A percentile compares a stretch with the other conserved stretches of the same genome.
Evolutionary conservation across 2,329 filamentous ascomycete genomes (phyloP).

Genomic region (Arthrobotrys sphaeroides): DNA sequence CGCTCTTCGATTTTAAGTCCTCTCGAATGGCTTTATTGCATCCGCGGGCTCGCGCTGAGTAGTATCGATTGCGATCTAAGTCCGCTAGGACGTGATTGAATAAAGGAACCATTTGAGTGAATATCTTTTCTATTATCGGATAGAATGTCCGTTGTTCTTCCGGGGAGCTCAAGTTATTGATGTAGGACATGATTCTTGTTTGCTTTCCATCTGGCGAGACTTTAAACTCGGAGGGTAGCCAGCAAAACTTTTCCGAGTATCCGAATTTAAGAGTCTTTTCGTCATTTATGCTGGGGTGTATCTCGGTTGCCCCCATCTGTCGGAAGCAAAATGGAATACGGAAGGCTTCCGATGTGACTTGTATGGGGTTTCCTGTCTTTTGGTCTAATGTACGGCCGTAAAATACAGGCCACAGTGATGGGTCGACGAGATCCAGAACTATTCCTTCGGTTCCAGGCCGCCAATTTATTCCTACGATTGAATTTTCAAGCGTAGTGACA

Average conservation of each 20-base stretch:
- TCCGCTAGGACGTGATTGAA: conserved; percentile 32
- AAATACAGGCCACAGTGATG: conserved; percentile 71
- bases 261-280: neutral
- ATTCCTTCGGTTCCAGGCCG: conserved; percentile 68
- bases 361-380: neutral
- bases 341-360: neutral
- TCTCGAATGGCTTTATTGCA: neutral
- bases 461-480: conserved; percentile 67
- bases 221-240: conserved; percentile 28
- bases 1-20: neutral
- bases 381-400: conserved; percentile 61
- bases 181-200: conserved; percentile 26
- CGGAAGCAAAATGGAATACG: neutral
- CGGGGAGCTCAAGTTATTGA: conserved; percentile 16
- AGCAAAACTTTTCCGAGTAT: neutral
- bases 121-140: conserved; percentile 30
- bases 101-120: conserved; percentile 22
- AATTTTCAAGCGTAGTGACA: conserved; percentile 65
- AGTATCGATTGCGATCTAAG: neutral
- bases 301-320: neutral
- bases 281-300: neutral
- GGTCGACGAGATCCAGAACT: conserved; percentile 72
- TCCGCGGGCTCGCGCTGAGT: neutral
- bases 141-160: conserved; percentile 12
- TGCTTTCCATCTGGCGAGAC: neutral